A percentile compares a stretch with the other conserved stretches of the same genome.
These are phyloP conservation scores for Protomyces macrosporus DNA, from an alignment of 1,139 yeast species.

Conservation along the genomic window DNA sequence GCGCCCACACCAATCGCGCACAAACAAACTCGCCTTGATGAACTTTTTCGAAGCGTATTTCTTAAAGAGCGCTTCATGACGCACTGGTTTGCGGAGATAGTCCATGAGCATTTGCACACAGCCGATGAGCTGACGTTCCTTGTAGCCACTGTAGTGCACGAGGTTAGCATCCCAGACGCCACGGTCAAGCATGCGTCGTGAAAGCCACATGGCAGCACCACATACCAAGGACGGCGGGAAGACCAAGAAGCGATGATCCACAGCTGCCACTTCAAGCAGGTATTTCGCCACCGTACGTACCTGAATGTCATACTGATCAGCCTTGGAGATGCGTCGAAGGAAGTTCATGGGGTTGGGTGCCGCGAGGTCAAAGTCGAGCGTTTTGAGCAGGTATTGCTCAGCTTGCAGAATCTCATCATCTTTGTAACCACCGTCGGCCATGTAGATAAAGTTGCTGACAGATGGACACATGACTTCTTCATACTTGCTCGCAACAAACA, in stretches of 20 bases:
- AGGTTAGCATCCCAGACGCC: conserved; percentile 64
- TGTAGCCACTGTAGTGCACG: conserved; percentile 85
- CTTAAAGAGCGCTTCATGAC: conserved; percentile 88
- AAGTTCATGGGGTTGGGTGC: conserved; percentile 95
- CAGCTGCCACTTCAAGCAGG: conserved; percentile 70
- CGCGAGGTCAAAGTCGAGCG: conserved; percentile 70
- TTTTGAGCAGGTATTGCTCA: conserved; percentile 69
- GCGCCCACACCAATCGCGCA: conserved; percentile 30
- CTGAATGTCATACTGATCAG: conserved; percentile 90
- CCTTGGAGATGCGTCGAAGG: conserved; percentile 84
- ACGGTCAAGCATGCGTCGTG: conserved; percentile 71
- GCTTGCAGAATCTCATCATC: conserved; percentile 84
- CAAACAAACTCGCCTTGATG: conserved; percentile 54
- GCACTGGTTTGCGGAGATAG: conserved; percentile 73
- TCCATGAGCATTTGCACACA: conserved; percentile 70
- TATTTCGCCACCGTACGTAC: conserved; percentile 89
- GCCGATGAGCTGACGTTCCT: conserved; percentile 62
- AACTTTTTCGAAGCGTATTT: conserved; percentile 88
- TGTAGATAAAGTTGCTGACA: conserved; percentile 79
- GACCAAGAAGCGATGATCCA: conserved; percentile 77
- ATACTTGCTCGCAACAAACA: conserved; percentile 90
- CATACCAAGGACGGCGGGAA: conserved; percentile 76
- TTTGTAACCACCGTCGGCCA: conserved; percentile 76
- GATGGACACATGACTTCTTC: conserved; percentile 93
- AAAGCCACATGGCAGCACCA: conserved; percentile 86